Evolutionary conservation across 148 eudicot genomes (phyloP), one percentile per base, ranked within the genome.

Genomic region (Rhododendron ovatum): DNA sequence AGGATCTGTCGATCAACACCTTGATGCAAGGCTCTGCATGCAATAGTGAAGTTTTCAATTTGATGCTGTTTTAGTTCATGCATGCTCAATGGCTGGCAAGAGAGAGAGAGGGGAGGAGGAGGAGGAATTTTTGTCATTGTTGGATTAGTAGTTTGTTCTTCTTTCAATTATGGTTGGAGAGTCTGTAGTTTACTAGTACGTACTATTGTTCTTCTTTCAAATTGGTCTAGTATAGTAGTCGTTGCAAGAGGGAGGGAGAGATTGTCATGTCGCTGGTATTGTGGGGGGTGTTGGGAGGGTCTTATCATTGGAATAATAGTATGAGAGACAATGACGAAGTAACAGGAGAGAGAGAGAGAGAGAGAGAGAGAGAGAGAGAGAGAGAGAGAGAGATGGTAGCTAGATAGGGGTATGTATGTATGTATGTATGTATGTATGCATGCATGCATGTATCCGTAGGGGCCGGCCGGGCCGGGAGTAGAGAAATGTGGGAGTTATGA

Each of bases 401-500:
- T 50, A 50, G 61, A 22, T 55, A 53, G 59, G 59, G 22, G 20
- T 12, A 55, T 55, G 59, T 53, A 53, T 8, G 39, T 37, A 37
- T 37, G 39, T 4, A 45, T 45, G 10, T 14, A 53, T 53, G 59
- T 13, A 3, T 26, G 10, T 47, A 47, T 45, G 48, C 3, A 51
- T 51, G 57, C 2, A 14, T 67, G 74, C 26, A 51, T 51, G 57
- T 12, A 14, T 67, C 35, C 26, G 4, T 13, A 30, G 39, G 76
- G 65, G 65, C n/a, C 65, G 26, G 43, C 7, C 43, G 43, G 7
- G 14, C 43, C 7, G 7, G 33, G 75, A 41, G 76, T 26, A 28
- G 57, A 30, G 79, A 35, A 50, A 81, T 80, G 89, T 89, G 89
- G 90, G 90, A 67, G 90, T 87, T 74, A 90, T 90, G 84, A 87